Conservation (phyloP, 352 stramenopile species). For the Pythium plurisporium region DNA sequence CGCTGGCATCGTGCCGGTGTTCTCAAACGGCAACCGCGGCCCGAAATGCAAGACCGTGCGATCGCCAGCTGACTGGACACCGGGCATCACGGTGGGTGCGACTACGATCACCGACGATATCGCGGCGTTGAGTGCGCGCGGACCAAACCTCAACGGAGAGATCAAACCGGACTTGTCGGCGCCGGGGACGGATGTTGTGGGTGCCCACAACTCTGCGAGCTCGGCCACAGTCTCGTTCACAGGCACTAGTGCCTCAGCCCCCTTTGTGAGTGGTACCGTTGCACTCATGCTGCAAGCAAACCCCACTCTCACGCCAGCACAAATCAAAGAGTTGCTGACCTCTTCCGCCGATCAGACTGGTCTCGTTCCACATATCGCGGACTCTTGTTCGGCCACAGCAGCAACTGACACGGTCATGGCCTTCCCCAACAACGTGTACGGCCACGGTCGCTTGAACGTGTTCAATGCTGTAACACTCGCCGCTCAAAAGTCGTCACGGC, state of each 20-base stretch:
- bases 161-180: slow-evolving; percentile 42
- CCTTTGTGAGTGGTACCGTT: slow-evolving; percentile 34
- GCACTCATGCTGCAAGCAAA: slow-evolving; percentile 36
- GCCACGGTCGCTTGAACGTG: slow-evolving; percentile 46
- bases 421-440: slow-evolving; percentile 60
- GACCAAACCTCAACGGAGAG: slow-evolving; percentile 32
- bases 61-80: slow-evolving; percentile 30
- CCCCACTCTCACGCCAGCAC: slow-evolving; percentile 18
- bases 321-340: slow-evolving; percentile 27
- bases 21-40: slow-evolving; percentile 45
- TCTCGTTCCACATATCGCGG: slow-evolving; percentile 10
- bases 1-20: slow-evolving; percentile 49
- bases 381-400: slow-evolving; percentile 5
- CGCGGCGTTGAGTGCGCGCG: slow-evolving; percentile 27
- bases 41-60: slow-evolving; percentile 36
- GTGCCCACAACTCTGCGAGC: slow-evolving; percentile 7
- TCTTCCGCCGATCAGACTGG: slow-evolving; percentile 4
- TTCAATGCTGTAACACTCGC: slow-evolving; percentile 20
- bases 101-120: slow-evolving; percentile 36
- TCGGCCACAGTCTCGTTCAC: slow-evolving; percentile 16
- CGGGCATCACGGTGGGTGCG: slow-evolving; percentile 43
- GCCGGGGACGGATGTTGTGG: slow-evolving; percentile 30
- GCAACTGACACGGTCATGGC: slow-evolving; percentile 6
- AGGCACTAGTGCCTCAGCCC: slow-evolving; percentile 37
- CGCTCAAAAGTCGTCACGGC: neutral